Conservation (phyloP, 371 early-diverging fungal genomes). For the Nosema muscidifuracis region DNA sequence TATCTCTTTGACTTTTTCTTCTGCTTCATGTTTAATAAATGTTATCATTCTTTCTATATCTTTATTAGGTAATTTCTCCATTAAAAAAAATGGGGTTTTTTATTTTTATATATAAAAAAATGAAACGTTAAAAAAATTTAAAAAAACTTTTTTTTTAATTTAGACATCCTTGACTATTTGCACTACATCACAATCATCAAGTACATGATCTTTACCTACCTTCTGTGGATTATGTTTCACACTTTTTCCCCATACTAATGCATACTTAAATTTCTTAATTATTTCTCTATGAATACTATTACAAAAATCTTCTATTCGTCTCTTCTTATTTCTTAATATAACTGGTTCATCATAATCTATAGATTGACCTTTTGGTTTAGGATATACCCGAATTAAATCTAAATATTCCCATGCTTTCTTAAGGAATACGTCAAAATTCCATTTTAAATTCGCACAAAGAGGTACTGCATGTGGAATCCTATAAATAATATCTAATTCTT, state of each 20-base stretch:
- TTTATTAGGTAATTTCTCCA: conserved; percentile 46
- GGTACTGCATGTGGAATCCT: conserved; percentile 94
- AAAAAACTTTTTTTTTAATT: neutral
- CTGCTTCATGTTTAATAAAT: conserved; percentile 61
- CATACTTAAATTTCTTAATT: conserved; percentile 85
- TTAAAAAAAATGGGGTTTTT: neutral
- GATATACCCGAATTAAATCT: conserved; percentile 69
- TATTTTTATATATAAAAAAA: neutral
- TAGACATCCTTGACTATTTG: conserved; percentile 75
- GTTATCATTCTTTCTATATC: conserved; percentile 63
- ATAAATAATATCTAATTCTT: conserved; percentile 80
- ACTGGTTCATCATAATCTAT: conserved; percentile 94
- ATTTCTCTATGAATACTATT: conserved; percentile 90
- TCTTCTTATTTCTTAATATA: conserved; percentile 71
- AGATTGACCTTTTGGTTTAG: conserved; percentile 89
- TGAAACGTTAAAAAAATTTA: conserved; percentile 9
- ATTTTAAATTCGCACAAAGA: conserved; percentile 86
- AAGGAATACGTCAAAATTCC: conserved; percentile 96
- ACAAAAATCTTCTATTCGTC: conserved; percentile 86
- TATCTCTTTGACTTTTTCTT: conserved; percentile 61
- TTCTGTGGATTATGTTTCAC: conserved; percentile 96
- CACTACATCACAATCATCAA: conserved; percentile 96
- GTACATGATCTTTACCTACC: conserved; percentile 88
- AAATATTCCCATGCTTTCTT: conserved; percentile 66
- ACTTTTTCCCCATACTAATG: conserved; percentile 92